Evolutionary conservation across 1,139 yeast genomes (phyloP), one percentile per base, ranked within the genome.

Genomic region (Pneumocystis sp.): DNA sequence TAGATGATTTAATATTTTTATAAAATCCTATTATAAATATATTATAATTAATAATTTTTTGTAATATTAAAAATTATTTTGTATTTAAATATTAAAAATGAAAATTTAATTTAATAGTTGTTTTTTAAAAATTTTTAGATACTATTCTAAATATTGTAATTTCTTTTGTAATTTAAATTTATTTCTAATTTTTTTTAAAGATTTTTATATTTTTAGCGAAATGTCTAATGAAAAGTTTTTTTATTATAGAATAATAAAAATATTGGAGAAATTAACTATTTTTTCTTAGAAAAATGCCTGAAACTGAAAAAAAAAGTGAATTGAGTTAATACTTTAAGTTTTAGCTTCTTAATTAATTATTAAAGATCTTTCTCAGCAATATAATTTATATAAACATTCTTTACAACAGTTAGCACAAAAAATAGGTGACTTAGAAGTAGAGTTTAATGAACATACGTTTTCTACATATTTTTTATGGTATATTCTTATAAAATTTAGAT

Each of bases 341-440:
- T 25, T 12, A 50, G 21, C 15, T 50, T 50, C 19, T 25, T 50
- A 50, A 21, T 21, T 50, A 50, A 50, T 50, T 25, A 50, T 50
- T 50, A 12, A 50, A 69, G 79, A 76, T 64, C 74, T 79, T 31
- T 81, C 79, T 69, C 71, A 71, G 59, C 80, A 78, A 69, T 79
- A 79, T 71, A 76, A 79, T 69, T 71, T 71, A 40, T 78, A 72
- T 74, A 78, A 79, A 66, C 68, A 72, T 56, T 71, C 74, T 37
- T 70, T 79, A 65, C 74, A 73, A 66, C 75, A 74, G 65, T 70
- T 79, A 50, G 71, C 76, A 34, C 71, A 72, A 64, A 79, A 79
- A 68, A 75, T 78, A 63, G 73, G 74, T 59, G 80, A 79, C 69
- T 72, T 79, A n/a, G 80, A 78, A 65, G 68, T 74, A 56, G 81